phyloP scores from a whole-genome alignment of 2,329 filamentous ascomycete species.

The Ceratocystis huliohia region DNA sequence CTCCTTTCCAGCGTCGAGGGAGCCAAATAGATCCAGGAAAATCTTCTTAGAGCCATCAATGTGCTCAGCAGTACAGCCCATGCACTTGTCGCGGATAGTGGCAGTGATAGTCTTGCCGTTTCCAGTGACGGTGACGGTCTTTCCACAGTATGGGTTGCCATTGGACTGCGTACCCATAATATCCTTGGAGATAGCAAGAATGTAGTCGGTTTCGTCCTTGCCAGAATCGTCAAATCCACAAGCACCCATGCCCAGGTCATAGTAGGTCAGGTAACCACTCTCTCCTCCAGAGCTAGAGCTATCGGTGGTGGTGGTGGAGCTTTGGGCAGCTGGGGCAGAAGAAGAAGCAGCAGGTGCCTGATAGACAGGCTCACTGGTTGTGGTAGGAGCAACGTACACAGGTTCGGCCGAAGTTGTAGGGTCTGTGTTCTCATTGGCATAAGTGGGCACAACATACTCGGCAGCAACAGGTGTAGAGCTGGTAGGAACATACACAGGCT shows the following conservation, averaged over 20 bases:
- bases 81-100: slow-evolving; percentile 61
- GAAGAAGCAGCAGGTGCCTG: slow-evolving; percentile 18
- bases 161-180: slow-evolving; percentile 55
- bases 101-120: slow-evolving; percentile 47
- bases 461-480: slow-evolving; percentile 2
- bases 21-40: slow-evolving; percentile 41
- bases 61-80: slow-evolving; percentile 44
- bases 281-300: slow-evolving; percentile 24
- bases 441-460: neutral
- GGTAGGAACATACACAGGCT: slow-evolving; percentile 9
- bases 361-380: slow-evolving; percentile 24
- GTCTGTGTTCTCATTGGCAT: neutral
- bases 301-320: neutral
- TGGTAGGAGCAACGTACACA: slow-evolving; percentile 22
- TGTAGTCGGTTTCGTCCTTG: slow-evolving; percentile 40
- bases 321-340: slow-evolving; percentile 11
- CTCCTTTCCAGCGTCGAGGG: slow-evolving; percentile 34
- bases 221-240: slow-evolving; percentile 54
- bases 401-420: neutral
- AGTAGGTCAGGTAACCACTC: slow-evolving; percentile 63
- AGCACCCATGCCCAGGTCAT: slow-evolving; percentile 52
- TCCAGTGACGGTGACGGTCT: slow-evolving; percentile 50
- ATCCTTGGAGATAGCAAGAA: slow-evolving; percentile 54
- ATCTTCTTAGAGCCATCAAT: slow-evolving; percentile 50
- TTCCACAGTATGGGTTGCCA: slow-evolving; percentile 57